These are phyloP conservation scores for Hippophae tibetana DNA, from an alignment of 306 rosid species.

Conservation along the genomic window DNA sequence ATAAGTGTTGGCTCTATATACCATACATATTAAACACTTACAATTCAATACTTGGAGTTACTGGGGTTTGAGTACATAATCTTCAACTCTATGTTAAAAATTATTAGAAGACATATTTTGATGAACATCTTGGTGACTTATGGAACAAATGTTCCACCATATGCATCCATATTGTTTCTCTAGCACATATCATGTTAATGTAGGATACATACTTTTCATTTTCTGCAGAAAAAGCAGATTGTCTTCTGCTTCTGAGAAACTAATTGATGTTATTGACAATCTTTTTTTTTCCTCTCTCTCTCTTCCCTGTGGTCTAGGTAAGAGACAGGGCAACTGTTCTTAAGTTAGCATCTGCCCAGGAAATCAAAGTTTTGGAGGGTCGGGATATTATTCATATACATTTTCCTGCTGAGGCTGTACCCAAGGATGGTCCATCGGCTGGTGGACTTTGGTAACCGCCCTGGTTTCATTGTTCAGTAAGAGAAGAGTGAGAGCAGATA, in stretches of 20 bases:
- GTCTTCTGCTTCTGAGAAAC: too few species aligned
- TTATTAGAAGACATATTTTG: not conserved
- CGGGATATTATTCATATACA: slow-evolving; percentile 82
- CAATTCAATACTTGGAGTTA: too few species aligned
- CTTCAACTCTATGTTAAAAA: too few species aligned
- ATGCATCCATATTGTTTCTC: too few species aligned
- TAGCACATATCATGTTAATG: not conserved
- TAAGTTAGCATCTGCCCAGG: slow-evolving; percentile 50
- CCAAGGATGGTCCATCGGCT: slow-evolving; percentile 99
- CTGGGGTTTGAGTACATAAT: too few species aligned
- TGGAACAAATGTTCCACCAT: too few species aligned
- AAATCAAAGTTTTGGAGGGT: slow-evolving; percentile 63
- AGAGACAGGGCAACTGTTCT: slow-evolving; percentile 82
- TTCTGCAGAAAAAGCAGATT: not conserved
- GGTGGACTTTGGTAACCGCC: slow-evolving; percentile 97
- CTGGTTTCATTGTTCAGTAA: slow-evolving; percentile 79
- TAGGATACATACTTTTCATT: too few species aligned
- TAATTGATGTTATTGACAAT: too few species aligned
- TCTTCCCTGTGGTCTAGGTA: slow-evolving; percentile 35
- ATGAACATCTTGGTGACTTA: not conserved
- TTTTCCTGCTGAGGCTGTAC: slow-evolving; percentile 97
- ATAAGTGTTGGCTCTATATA: too few species aligned
- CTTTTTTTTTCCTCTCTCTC: slow-evolving; percentile 1
- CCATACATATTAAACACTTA: too few species aligned
- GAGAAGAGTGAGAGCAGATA: slow-evolving; percentile 79